These are phyloP conservation scores for Erucastrum elatum DNA, from an alignment of 345 rosid species.

Conservation along the genomic window DNA sequence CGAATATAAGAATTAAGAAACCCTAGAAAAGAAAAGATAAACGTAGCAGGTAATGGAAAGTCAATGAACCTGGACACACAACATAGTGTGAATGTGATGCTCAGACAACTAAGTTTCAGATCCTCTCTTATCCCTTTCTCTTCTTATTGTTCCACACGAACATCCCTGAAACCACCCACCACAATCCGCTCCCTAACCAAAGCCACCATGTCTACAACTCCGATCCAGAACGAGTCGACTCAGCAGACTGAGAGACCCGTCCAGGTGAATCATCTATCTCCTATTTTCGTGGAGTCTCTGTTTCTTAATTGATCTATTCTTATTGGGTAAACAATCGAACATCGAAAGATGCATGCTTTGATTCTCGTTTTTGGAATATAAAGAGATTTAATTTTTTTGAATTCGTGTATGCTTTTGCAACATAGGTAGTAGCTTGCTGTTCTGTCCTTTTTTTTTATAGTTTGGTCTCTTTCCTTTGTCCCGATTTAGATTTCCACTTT, in stretches of 20 bases:
- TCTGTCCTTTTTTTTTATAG: neutral
- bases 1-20: neutral
- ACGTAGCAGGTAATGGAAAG: neutral
- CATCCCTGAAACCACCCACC: neutral
- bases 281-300: neutral
- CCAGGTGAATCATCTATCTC: conserved; percentile 34
- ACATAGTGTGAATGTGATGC: neutral
- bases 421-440: neutral
- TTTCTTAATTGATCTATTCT: conserved; percentile 3
- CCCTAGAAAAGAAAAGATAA: neutral
- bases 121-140: neutral
- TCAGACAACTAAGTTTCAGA: neutral
- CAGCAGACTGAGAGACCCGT: conserved; percentile 41
- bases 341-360: neutral
- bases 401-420: neutral
- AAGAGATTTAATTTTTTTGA: neutral
- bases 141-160: neutral
- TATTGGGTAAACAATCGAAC: neutral
- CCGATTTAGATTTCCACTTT: conserved; percentile 34
- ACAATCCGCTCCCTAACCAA: conserved; percentile 7
- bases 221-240: conserved; percentile 35
- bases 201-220: conserved; percentile 38
- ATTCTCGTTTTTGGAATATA: conserved; percentile 5
- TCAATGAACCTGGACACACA: neutral
- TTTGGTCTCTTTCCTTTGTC: neutral